Percentiles rank a stretch among this genome's conserved stretches.
Conservation (phyloP, 2,329 filamentous ascomycete genomes). For the Stemphylium vesicarium region DNA sequence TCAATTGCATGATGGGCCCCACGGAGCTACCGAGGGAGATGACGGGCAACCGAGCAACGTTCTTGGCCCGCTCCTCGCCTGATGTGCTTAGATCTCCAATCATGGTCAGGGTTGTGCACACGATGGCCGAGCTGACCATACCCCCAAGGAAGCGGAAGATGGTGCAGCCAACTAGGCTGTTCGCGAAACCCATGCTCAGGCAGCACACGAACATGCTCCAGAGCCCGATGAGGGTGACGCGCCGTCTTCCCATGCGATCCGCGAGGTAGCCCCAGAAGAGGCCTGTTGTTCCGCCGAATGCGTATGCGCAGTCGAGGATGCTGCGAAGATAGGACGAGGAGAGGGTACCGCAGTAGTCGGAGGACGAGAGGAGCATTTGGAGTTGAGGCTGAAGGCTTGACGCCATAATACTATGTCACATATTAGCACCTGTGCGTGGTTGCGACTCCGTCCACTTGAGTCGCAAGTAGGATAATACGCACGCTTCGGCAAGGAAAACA, state of each 20-base stretch:
- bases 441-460: neutral
- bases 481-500: conserved; percentile 57
- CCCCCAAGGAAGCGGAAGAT: conserved; percentile 54
- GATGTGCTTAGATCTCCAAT: conserved; percentile 53
- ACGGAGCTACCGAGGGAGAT: conserved; percentile 55
- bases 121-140: conserved; percentile 52
- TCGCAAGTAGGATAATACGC: conserved; percentile 20
- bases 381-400: conserved; percentile 57
- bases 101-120: conserved; percentile 56
- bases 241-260: conserved; percentile 52
- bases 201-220: conserved; percentile 54
- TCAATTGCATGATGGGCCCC: conserved; percentile 53
- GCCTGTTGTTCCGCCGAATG: conserved; percentile 54
- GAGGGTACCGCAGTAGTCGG: conserved; percentile 53
- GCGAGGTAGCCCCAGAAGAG: conserved; percentile 55
- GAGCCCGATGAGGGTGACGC: conserved; percentile 54
- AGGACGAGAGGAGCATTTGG: conserved; percentile 53
- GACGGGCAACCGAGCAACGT: conserved; percentile 54
- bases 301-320: conserved; percentile 57
- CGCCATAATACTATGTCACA: conserved; percentile 51
- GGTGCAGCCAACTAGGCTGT: conserved; percentile 50
- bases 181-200: conserved; percentile 56
- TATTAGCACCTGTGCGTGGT: conserved; percentile 12
- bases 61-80: conserved; percentile 47
- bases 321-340: conserved; percentile 56